Evolutionary conservation across 345 rosid genomes (phyloP).

Genomic region (Microthlaspi erraticum): DNA sequence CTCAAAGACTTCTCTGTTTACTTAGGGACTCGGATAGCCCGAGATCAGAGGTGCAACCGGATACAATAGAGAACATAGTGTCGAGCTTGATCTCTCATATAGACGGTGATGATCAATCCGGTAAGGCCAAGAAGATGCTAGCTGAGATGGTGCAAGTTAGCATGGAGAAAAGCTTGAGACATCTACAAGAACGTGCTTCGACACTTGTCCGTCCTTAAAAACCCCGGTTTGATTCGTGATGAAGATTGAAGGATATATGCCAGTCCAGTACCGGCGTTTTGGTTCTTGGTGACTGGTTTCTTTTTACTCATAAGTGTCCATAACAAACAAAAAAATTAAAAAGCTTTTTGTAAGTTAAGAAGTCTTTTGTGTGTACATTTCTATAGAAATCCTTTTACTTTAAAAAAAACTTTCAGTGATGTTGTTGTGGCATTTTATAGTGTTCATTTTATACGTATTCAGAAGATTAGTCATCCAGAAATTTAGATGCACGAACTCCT

Average conservation of each 20-base stretch:
- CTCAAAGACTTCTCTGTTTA: conserved; percentile 70
- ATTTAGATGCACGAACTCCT: conserved; percentile 8
- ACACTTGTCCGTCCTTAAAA: conserved; percentile 68
- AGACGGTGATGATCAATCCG: conserved; percentile 87
- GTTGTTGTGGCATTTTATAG: neutral
- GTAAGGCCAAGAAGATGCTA: conserved; percentile 94
- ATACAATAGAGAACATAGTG: conserved; percentile 86
- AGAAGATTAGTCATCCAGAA: neutral
- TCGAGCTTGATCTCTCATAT: conserved; percentile 88
- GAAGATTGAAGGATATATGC: conserved; percentile 36
- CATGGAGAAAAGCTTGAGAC: conserved; percentile 97
- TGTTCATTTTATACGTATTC: too few relatives aligned
- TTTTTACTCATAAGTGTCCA: conserved; percentile 33
- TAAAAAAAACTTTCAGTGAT: neutral
- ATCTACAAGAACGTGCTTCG: conserved; percentile 90
- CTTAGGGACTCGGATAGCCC: conserved; percentile 74
- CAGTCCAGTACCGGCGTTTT: conserved; percentile 42
- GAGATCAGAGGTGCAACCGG: conserved; percentile 77
- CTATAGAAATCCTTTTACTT: conserved; percentile 24
- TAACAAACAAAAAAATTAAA: conserved; percentile 8
- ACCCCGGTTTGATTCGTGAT: conserved; percentile 32
- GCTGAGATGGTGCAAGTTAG: conserved; percentile 99
- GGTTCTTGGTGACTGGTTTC: conserved; percentile 48
- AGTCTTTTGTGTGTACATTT: conserved; percentile 36
- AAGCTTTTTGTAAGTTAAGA: conserved; percentile 15